Percentiles rank a stretch among this genome's conserved stretches.
phyloP scores from a whole-genome alignment of 2,329 filamentous ascomycete genomes.

The Cytospora piceae region DNA sequence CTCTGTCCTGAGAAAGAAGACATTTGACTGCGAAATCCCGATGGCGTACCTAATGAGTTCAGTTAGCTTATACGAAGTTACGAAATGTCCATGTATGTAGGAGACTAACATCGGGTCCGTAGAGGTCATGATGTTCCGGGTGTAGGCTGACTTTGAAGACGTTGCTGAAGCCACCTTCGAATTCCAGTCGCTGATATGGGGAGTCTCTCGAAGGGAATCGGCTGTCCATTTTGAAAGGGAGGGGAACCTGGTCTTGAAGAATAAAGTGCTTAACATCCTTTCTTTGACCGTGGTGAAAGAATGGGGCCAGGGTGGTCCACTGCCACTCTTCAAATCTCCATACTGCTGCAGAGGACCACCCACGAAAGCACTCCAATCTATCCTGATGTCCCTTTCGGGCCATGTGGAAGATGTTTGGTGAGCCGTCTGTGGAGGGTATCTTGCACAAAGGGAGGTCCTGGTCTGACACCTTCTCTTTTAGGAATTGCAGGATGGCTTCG shows the following conservation, averaged over 20 bases:
- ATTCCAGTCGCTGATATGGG: neutral
- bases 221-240: constrained; percentile 20
- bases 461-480: constrained; percentile 22
- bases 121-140: constrained; percentile 31
- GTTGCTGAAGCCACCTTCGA: constrained; percentile 25
- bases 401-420: neutral
- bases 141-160: constrained; percentile 30
- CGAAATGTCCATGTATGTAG: neutral
- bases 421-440: neutral
- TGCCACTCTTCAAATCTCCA: constrained; percentile 30
- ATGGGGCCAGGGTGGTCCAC: constrained; percentile 29
- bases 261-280: constrained; percentile 22
- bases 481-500: constrained; percentile 13
- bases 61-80: neutral
- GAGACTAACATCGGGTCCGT: neutral
- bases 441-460: constrained; percentile 15
- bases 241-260: constrained; percentile 7
- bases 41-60: neutral
- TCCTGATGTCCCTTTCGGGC: neutral
- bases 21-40: constrained; percentile 27
- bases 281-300: constrained; percentile 14
- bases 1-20: constrained; percentile 10
- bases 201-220: neutral
- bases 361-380: constrained; percentile 15
- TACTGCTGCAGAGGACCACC: constrained; percentile 8